phyloP scores from a whole-genome alignment of 2,329 filamentous ascomycete genomes.

The Lachnellula arida region DNA sequence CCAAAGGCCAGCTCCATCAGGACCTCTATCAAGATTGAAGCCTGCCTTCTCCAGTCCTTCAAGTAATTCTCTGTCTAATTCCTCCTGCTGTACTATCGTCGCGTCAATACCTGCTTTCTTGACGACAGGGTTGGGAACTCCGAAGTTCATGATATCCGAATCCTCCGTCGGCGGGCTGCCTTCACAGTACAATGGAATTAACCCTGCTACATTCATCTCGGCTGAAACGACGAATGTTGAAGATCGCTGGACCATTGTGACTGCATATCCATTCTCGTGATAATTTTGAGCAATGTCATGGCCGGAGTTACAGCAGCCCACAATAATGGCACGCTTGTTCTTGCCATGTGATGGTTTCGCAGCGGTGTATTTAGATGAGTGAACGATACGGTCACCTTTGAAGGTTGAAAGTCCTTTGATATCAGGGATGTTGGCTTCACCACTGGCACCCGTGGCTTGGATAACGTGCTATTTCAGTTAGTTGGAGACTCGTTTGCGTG shows the following conservation, averaged over 20 bases:
- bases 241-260: conserved; percentile 66
- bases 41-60: conserved; percentile 50
- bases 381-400: conserved; percentile 52
- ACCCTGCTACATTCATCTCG: conserved; percentile 37
- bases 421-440: conserved; percentile 50
- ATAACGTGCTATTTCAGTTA: conserved; percentile 24
- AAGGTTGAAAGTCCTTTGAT: conserved; percentile 50
- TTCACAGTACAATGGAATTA: conserved; percentile 38
- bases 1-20: conserved; percentile 49
- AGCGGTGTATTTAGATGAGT: conserved; percentile 56
- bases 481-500: not conserved
- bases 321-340: conserved; percentile 57
- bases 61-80: conserved; percentile 36
- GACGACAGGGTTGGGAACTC: conserved; percentile 52
- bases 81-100: conserved; percentile 34
- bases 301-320: conserved; percentile 64
- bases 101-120: conserved; percentile 52
- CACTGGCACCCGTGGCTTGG: conserved; percentile 37
- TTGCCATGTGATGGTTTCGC: conserved; percentile 39
- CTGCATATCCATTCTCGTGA: conserved; percentile 58
- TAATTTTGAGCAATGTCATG: conserved; percentile 68
- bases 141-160: conserved; percentile 56
- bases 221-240: conserved; percentile 60
- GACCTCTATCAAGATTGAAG: conserved; percentile 53
- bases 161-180: conserved; percentile 53